phyloP scores from a whole-genome alignment of 2,329 filamentous ascomycete species.

The Shiraia sp. region DNA sequence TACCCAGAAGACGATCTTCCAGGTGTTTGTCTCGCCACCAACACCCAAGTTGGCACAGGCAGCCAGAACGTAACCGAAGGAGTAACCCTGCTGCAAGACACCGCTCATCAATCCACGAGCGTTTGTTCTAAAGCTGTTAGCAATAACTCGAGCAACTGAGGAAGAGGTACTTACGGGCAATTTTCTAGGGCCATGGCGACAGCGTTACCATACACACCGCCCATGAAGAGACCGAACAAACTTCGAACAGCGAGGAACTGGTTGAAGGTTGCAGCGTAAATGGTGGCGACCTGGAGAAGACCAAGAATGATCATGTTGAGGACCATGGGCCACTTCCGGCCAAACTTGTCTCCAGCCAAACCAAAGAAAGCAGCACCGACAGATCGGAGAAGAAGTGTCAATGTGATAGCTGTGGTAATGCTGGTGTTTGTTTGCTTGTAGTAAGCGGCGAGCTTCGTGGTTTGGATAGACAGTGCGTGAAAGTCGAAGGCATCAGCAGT shows the following conservation, averaged over 20 bases:
- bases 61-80: conserved; percentile 77
- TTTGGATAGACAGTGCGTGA: conserved; percentile 78
- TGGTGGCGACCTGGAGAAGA: conserved; percentile 74
- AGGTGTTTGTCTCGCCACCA: conserved; percentile 64
- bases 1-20: conserved; percentile 79
- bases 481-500: conserved; percentile 84
- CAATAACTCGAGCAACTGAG: conserved; percentile 17
- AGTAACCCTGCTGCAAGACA: conserved; percentile 81
- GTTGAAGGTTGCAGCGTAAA: conserved; percentile 71
- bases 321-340: conserved; percentile 84
- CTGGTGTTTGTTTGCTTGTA: conserved; percentile 66
- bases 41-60: conserved; percentile 76
- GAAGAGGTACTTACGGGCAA: conserved; percentile 57
- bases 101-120: conserved; percentile 80
- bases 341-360: conserved; percentile 76
- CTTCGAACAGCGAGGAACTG: conserved; percentile 76
- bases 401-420: conserved; percentile 74
- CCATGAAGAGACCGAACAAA: conserved; percentile 79
- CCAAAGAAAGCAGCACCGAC: conserved; percentile 78
- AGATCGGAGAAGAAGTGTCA: conserved; percentile 74
- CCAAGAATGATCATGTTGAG: conserved; percentile 75
- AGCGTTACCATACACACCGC: conserved; percentile 77
- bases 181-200: conserved; percentile 80
- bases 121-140: conserved; percentile 47
- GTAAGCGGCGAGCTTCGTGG: conserved; percentile 67